Percentiles rank a stretch among this genome's conserved stretches.
Conservation (phyloP, 371 early-diverging fungal species). For the Mucor velutinosus region DNA sequence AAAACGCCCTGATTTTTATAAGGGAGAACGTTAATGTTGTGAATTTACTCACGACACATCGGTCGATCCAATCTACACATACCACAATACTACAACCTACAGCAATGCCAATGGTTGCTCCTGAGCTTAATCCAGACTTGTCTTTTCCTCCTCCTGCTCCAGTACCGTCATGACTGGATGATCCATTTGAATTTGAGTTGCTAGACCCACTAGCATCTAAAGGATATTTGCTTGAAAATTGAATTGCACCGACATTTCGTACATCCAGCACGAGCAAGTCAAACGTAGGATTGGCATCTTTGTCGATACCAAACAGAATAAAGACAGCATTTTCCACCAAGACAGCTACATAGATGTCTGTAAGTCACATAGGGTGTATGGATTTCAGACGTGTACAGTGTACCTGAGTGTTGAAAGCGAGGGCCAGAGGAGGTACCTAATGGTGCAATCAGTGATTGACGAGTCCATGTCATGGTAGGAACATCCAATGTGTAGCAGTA, state of each 20-base stretch:
- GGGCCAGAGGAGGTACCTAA: neutral
- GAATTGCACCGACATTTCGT: neutral
- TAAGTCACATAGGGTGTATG: neutral
- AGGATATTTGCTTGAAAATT: neutral
- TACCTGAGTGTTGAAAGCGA: conserved; percentile 1
- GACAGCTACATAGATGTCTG: neutral
- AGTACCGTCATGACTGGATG: neutral
- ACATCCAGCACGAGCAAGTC: neutral
- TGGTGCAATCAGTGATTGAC: neutral
- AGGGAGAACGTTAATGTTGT: neutral
- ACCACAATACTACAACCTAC: neutral
- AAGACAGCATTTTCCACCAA: neutral
- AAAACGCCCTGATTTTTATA: neutral
- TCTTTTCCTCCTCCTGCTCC: neutral
- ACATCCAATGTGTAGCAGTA: conserved; percentile 1
- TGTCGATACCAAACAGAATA: neutral
- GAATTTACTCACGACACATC: neutral
- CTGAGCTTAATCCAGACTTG: neutral
- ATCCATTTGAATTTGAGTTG: neutral
- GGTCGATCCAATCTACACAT: neutral
- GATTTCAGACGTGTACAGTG: neutral
- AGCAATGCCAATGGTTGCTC: neutral
- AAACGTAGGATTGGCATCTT: neutral
- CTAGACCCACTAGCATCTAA: neutral
- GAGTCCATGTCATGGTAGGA: neutral